Conservation (phyloP, 1,139 yeast species). For the Protomyces macrosporus region DNA sequence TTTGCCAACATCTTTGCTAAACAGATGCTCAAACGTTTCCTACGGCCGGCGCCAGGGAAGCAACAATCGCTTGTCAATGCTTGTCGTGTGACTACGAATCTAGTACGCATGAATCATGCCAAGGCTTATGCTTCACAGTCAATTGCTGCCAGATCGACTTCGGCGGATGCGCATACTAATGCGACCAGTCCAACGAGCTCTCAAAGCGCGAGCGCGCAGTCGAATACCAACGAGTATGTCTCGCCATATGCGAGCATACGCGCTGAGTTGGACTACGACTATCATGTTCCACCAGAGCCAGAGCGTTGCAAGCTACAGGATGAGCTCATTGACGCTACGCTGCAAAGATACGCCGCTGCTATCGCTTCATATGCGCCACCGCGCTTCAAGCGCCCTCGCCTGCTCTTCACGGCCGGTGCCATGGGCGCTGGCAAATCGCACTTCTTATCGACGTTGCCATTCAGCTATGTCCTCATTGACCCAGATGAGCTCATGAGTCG, state of each 20-base stretch:
- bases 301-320: slow-evolving; percentile 10
- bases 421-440: slow-evolving; percentile 25
- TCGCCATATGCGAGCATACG: slow-evolving; percentile 13
- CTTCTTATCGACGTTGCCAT: slow-evolving; percentile 12
- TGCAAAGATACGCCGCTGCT: neutral
- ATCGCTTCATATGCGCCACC: neutral
- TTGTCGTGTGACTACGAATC: neutral
- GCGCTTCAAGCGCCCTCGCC: neutral
- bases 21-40: neutral
- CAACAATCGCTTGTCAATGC: neutral
- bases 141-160: neutral
- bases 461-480: slow-evolving; percentile 14
- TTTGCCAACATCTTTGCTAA: too few species aligned
- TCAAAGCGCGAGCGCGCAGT: too few species aligned
- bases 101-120: neutral
- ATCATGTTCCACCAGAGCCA: slow-evolving; percentile 1
- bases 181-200: too few species aligned
- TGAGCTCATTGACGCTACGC: neutral
- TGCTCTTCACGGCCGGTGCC: slow-evolving; percentile 20
- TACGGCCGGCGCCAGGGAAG: neutral
- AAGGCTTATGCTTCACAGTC: neutral
- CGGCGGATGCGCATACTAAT: neutral
- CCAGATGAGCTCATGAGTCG: slow-evolving; percentile 22
- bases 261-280: slow-evolving; percentile 5
- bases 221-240: neutral